Evolutionary conservation across 169 alveolate species (phyloP).

Genomic region (Cyclospora cayetanensis): DNA sequence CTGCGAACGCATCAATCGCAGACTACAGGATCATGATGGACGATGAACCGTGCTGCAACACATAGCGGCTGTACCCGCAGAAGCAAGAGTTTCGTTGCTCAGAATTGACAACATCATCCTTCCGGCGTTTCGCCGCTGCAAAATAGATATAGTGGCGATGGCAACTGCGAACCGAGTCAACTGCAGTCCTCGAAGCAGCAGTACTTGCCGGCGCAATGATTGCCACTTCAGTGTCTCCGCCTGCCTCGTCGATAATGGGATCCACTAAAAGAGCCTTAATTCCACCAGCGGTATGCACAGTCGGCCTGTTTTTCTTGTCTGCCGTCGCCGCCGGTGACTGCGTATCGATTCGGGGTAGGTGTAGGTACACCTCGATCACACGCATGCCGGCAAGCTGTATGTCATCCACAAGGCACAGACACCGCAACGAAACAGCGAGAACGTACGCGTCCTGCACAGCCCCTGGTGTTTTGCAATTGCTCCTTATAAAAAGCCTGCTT

Average conservation of each 20-base stretch:
- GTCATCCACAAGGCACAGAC: neutral
- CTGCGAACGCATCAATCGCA: neutral
- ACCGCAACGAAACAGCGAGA: neutral
- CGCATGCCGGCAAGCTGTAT: conserved; percentile 34
- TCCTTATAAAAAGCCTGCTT: too few species aligned
- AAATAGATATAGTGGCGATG: too few species aligned
- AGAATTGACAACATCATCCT: too few species aligned
- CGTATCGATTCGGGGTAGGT: neutral
- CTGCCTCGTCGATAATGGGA: conserved; percentile 48
- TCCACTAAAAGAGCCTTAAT: neutral
- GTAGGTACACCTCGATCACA: conserved; percentile 8
- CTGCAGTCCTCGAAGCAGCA: conserved; percentile 1
- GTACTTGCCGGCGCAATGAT: conserved; percentile 50
- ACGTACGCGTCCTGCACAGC: too few species aligned
- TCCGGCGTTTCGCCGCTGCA: too few species aligned
- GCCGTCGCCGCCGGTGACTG: neutral
- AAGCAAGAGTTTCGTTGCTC: too few species aligned
- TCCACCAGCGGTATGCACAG: conserved; percentile 22
- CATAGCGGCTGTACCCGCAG: neutral
- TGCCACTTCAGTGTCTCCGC: conserved; percentile 62
- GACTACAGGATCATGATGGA: neutral
- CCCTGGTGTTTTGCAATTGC: too few species aligned
- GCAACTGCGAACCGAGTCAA: neutral
- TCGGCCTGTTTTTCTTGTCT: neutral
- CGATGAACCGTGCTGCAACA: neutral